Evolutionary conservation across 148 eudicot species (phyloP).

Genomic region (Mesembryanthemum crystallinum): DNA sequence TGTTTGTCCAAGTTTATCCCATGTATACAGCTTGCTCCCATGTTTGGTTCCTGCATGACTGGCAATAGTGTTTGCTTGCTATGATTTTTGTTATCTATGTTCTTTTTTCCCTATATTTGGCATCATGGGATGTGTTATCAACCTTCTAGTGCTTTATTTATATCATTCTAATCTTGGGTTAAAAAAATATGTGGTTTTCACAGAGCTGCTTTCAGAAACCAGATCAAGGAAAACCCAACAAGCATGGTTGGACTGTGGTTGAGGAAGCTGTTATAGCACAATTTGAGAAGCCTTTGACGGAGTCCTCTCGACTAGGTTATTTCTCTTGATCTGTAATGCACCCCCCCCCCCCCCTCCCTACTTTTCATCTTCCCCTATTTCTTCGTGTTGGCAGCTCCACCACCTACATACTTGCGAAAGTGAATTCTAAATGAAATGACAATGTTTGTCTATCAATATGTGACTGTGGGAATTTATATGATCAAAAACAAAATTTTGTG

Average conservation of each 20-base stretch:
- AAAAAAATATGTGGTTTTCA: constrained; percentile 5
- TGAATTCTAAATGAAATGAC: neutral
- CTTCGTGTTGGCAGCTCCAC: neutral
- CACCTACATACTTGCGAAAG: neutral
- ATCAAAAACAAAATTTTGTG: too few relatives aligned
- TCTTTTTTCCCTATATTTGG: too few relatives aligned
- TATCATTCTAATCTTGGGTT: neutral
- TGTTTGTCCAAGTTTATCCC: too few relatives aligned
- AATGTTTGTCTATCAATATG: neutral
- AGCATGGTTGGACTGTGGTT: constrained; percentile 56
- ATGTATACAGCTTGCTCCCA: too few relatives aligned
- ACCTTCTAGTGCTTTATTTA: neutral
- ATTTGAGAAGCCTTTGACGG: constrained; percentile 33
- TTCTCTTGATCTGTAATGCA: constrained; percentile 12
- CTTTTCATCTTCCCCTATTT: neutral
- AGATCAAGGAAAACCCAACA: constrained; percentile 16
- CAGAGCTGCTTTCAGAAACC: constrained; percentile 56
- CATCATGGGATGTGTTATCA: neutral
- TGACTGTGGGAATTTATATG: too few relatives aligned
- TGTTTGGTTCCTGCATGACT: too few relatives aligned
- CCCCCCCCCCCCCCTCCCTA: neutral
- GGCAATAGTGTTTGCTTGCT: neutral
- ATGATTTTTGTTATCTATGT: too few relatives aligned
- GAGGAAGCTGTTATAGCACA: constrained; percentile 65
- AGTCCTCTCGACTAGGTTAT: constrained; percentile 21